These are phyloP conservation scores for Uncinocarpus reesii DNA, from an alignment of 2,329 filamentous ascomycete genomes.

Conservation along the genomic window DNA sequence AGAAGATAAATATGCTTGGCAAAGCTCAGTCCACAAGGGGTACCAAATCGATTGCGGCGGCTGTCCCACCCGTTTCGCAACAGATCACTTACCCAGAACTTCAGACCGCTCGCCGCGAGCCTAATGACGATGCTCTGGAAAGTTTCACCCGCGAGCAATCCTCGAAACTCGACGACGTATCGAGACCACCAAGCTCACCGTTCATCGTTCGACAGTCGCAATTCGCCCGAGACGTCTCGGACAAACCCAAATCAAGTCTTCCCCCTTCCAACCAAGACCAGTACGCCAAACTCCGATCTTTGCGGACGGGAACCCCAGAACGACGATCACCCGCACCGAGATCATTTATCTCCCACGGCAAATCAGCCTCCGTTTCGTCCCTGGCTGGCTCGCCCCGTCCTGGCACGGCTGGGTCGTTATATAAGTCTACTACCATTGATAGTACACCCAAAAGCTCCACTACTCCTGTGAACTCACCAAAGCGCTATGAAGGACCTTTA, in stretches of 20 bases:
- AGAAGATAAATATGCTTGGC: constrained; percentile 72
- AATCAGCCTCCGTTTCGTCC: constrained; percentile 52
- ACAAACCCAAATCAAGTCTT: background rate
- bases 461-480: constrained; percentile 49
- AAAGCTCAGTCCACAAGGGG: constrained; percentile 42
- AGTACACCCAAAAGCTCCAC: constrained; percentile 47
- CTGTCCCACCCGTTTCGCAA: constrained; percentile 21
- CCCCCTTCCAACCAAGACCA: constrained; percentile 3
- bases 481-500: constrained; percentile 61
- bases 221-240: background rate
- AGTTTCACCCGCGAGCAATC: constrained; percentile 36
- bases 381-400: constrained; percentile 44
- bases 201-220: constrained; percentile 4
- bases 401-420: constrained; percentile 35
- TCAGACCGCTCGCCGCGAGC: constrained; percentile 16
- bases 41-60: constrained; percentile 38
- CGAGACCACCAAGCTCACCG: constrained; percentile 10
- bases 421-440: constrained; percentile 54
- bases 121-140: constrained; percentile 14
- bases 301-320: constrained; percentile 14
- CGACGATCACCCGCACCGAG: constrained; percentile 16
- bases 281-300: constrained; percentile 8
- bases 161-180: background rate
- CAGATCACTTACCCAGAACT: constrained; percentile 32
- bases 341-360: constrained; percentile 42